Conservation (phyloP, 352 stramenopile genomes). For the Peronospora tabacina region DNA sequence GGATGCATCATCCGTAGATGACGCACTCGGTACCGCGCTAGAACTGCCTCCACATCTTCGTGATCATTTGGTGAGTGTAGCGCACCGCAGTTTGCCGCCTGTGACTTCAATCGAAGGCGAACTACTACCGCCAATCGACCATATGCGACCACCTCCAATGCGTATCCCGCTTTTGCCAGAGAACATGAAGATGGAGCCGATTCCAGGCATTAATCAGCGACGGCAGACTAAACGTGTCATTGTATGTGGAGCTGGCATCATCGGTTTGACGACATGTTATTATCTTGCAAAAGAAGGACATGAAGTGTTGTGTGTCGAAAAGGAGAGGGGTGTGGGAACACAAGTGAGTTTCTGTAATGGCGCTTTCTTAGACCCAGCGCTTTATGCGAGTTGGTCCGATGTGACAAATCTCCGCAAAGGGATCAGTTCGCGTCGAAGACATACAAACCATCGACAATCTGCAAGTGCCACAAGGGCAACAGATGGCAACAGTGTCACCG, state of each 20-base stretch:
- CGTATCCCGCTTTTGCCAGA: slow-evolving; percentile 47
- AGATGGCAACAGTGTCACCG: slow-evolving; percentile 33
- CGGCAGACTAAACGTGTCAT: slow-evolving; percentile 74
- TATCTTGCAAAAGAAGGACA: slow-evolving; percentile 81
- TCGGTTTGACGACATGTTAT: slow-evolving; percentile 79
- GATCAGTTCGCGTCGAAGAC: slow-evolving; percentile 7
- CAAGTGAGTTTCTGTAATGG: slow-evolving; percentile 79
- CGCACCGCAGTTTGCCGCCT: slow-evolving; percentile 23
- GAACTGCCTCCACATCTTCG: slow-evolving; percentile 52
- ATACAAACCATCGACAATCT: slow-evolving; percentile 3
- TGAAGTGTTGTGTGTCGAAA: slow-evolving; percentile 82
- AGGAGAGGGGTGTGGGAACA: slow-evolving; percentile 67
- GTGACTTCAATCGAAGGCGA: slow-evolving; percentile 37
- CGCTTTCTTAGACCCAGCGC: slow-evolving; percentile 71
- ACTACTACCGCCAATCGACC: slow-evolving; percentile 51
- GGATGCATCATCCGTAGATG: slow-evolving; percentile 29
- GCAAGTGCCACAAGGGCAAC: slow-evolving; percentile 16
- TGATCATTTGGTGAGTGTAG: slow-evolving; percentile 49
- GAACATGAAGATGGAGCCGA: slow-evolving; percentile 64
- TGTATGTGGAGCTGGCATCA: slow-evolving; percentile 79
- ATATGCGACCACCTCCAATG: slow-evolving; percentile 44
- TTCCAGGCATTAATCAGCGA: slow-evolving; percentile 46
- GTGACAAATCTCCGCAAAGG: slow-evolving; percentile 53
- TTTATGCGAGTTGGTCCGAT: slow-evolving; percentile 81
- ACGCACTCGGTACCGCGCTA: slow-evolving; percentile 25